phyloP scores from a whole-genome alignment of 495 filamentous ascomycete species.

The Cercophora samala region DNA sequence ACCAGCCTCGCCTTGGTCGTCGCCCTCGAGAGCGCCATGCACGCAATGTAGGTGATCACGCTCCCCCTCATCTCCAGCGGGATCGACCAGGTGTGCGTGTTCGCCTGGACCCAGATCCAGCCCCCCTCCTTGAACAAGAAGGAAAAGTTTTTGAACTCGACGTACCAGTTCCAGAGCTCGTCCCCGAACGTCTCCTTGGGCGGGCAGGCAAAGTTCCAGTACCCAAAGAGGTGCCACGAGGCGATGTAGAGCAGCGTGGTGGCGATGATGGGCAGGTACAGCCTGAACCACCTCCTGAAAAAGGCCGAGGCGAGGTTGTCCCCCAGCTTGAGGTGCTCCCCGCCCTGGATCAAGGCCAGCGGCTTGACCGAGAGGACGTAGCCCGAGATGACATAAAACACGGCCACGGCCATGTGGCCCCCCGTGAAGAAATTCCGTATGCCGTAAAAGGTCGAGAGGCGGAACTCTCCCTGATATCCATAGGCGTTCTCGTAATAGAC shows the following conservation, averaged over 20 bases:
- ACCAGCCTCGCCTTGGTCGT: slow-evolving; percentile 35
- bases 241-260: slow-evolving; percentile 50
- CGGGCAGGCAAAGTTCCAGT: slow-evolving; percentile 36
- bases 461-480: slow-evolving; percentile 34
- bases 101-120: slow-evolving; percentile 34
- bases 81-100: slow-evolving; percentile 45
- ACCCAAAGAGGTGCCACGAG: slow-evolving; percentile 48
- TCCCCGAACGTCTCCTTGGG: slow-evolving; percentile 38
- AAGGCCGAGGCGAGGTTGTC: slow-evolving; percentile 35
- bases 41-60: slow-evolving; percentile 46
- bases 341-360: slow-evolving; percentile 41
- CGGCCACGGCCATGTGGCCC: slow-evolving; percentile 52
- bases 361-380: slow-evolving; percentile 53
- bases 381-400: slow-evolving; percentile 50
- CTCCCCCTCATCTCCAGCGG: slow-evolving; percentile 43
- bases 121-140: slow-evolving; percentile 47
- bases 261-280: slow-evolving; percentile 39
- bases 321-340: slow-evolving; percentile 30
- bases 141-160: slow-evolving; percentile 58
- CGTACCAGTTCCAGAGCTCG: slow-evolving; percentile 53
- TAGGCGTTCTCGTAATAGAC: slow-evolving; percentile 37
- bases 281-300: slow-evolving; percentile 37
- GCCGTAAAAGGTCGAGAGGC: slow-evolving; percentile 38
- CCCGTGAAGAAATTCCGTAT: slow-evolving; percentile 43
- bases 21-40: slow-evolving; percentile 42